Evolutionary conservation across 2,329 filamentous ascomycete genomes (phyloP), one percentile per base, ranked within the genome.

Genomic region (Claviceps fusiformis): DNA sequence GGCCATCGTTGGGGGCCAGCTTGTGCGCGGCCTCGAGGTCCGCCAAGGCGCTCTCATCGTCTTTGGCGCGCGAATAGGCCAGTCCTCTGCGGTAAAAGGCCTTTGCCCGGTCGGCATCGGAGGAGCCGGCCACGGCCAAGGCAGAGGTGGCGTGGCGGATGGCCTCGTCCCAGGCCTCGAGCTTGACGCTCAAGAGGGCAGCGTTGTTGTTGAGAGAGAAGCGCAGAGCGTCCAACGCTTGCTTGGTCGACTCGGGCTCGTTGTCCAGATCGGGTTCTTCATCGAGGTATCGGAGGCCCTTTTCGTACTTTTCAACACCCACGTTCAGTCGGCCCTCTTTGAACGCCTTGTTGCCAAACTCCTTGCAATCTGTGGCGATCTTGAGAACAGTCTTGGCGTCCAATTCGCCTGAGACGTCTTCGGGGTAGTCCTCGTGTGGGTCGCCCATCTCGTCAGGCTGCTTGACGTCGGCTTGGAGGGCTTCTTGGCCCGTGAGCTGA

Each of bases 381-480:
- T 87, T 81, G 68, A 89, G 78, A 59, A 90, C 81, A 58, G 86
- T 79, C 19, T 76, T 68, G 15, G 86, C 86, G 52, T 82, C 79
- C 59, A 90, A 78, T 54, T 81, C 72, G 50, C 78, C 68, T 24
- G 68, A 70, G 63, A 85, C 82, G 72, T 98, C 93, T 67, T 96
- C 90, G 39, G 93, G 93, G 72, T 87, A 97, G 69, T 97, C 93
- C 74, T 97, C 92, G 73, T 95, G 96, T 6, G 83, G 80, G 73
- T 98, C 93, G 59, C 93, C 93, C 15, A 87, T 89, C 54, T 81
- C 75, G 68, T 97, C 92, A 55, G 88, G 79, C 41, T 76, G 71
- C 72, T 87, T 89, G 63, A 82, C 78, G 54, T 81, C 81, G 60
- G 82, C 82, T 55, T 80, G 74, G 27, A 82, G 75, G 61, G 87